phyloP scores from a whole-genome alignment of 352 stramenopile species.

The Phytophthora chlamydospora region DNA sequence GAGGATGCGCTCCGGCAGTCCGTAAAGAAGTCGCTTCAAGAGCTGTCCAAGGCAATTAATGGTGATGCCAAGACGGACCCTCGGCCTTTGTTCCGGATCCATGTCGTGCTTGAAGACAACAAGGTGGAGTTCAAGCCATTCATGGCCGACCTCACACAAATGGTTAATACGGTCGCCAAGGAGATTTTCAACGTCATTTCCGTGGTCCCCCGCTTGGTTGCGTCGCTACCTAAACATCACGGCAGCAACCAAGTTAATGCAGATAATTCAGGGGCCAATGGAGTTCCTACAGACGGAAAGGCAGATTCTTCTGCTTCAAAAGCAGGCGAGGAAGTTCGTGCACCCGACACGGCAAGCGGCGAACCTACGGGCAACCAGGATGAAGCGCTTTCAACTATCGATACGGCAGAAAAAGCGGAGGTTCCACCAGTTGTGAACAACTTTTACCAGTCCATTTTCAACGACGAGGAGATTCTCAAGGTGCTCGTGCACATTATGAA shows the following conservation, averaged over 20 bases:
- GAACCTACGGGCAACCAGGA: conserved; percentile 28
- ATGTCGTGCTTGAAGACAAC: conserved; percentile 93
- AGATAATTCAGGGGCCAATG: conserved; percentile 17
- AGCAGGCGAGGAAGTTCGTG: conserved; percentile 30
- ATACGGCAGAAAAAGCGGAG: conserved; percentile 23
- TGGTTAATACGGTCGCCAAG: conserved; percentile 95
- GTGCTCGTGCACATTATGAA: conserved; percentile 97
- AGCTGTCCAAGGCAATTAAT: conserved; percentile 95
- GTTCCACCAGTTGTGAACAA: conserved; percentile 44
- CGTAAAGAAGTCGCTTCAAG: conserved; percentile 95
- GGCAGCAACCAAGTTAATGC: conserved; percentile 28
- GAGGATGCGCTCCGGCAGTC: conserved; percentile 91
- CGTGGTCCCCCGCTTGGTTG: conserved; percentile 88
- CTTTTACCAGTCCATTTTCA: conserved; percentile 95
- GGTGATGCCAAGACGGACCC: conserved; percentile 92
- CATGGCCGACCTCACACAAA: conserved; percentile 94
- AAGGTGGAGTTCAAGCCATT: conserved; percentile 94
- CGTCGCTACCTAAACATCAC: conserved; percentile 41
- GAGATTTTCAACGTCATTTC: conserved; percentile 95
- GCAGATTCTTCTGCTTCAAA: conserved; percentile 11
- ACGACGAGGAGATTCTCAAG: conserved; percentile 96
- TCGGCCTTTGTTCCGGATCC: conserved; percentile 92
- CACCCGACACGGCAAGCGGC: conserved; percentile 22
- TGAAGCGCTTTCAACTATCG: conserved; percentile 12
- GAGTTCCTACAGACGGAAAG: conserved; percentile 20